These are phyloP conservation scores for Cyberlindnera euphorbiiphila DNA, from an alignment of 805 yeast genomes.

Conservation along the genomic window DNA sequence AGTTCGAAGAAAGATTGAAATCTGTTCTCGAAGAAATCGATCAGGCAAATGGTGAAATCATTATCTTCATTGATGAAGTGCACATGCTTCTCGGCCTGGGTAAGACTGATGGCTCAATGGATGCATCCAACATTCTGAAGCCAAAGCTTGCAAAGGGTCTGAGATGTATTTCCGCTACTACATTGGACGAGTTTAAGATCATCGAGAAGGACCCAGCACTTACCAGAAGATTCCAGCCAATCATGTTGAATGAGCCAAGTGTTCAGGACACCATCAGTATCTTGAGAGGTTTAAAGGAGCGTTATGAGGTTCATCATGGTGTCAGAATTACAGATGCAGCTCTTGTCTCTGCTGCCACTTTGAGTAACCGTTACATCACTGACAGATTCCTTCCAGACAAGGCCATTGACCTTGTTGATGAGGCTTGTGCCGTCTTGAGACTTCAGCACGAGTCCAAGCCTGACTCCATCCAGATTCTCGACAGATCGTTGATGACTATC, in stretches of 20 bases:
- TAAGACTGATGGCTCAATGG: constrained; percentile 91
- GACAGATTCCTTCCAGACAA: constrained; percentile 93
- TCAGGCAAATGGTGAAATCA: constrained; percentile 67
- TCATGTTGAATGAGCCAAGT: constrained; percentile 78
- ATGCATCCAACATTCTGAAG: constrained; percentile 88
- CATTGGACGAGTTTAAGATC: constrained; percentile 89
- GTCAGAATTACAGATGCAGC: constrained; percentile 92
- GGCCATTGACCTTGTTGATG: constrained; percentile 95
- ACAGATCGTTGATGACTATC: constrained; percentile 86
- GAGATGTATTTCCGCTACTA: constrained; percentile 95
- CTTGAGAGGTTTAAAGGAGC: constrained; percentile 87
- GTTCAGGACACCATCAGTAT: constrained; percentile 91
- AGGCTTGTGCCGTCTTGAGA: constrained; percentile 92
- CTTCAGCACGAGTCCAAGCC: constrained; percentile 97
- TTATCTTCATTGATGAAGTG: constrained; percentile 85
- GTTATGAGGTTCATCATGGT: constrained; percentile 97
- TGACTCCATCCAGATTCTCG: constrained; percentile 85
- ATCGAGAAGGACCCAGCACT: constrained; percentile 96
- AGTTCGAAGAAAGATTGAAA: constrained; percentile 88
- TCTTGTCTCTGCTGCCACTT: constrained; percentile 86
- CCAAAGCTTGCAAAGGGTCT: constrained; percentile 94
- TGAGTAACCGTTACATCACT: constrained; percentile 85
- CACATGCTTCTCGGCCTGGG: constrained; percentile 89
- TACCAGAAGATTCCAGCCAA: constrained; percentile 91
- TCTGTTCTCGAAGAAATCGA: constrained; percentile 79